A percentile compares a stretch with the other conserved stretches of the same genome.
Conservation (phyloP, 371 early-diverging fungal species). For the Mortierella sp. region DNA sequence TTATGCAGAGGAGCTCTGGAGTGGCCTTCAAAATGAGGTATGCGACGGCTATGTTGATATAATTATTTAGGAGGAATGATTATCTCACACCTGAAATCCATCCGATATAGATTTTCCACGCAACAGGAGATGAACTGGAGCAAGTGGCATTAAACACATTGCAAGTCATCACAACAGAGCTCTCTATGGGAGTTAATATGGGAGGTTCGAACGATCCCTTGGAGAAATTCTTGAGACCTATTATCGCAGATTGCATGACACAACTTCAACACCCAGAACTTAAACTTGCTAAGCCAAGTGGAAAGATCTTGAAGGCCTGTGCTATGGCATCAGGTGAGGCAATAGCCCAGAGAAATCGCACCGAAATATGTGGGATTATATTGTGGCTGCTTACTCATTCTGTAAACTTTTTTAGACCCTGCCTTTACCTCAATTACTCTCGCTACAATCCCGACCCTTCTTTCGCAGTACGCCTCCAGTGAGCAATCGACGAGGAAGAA, state of each 20-base stretch:
- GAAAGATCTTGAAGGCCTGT: constrained; percentile 74
- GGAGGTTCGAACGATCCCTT: constrained; percentile 66
- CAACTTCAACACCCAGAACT: constrained; percentile 79
- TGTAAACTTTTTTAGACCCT: constrained; percentile 59
- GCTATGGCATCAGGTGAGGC: constrained; percentile 73
- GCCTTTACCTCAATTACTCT: constrained; percentile 72
- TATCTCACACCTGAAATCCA: constrained; percentile 3
- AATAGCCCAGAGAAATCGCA: background rate
- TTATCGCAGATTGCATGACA: constrained; percentile 75
- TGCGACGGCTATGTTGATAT: background rate
- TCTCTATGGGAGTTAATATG: constrained; percentile 63
- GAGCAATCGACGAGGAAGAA: constrained; percentile 72
- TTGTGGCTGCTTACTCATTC: background rate
- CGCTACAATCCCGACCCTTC: constrained; percentile 65
- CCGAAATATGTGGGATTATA: background rate
- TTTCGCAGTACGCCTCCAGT: constrained; percentile 68
- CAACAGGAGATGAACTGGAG: constrained; percentile 76
- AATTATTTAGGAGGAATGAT: background rate
- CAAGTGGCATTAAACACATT: constrained; percentile 70
- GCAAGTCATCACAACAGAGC: constrained; percentile 68
- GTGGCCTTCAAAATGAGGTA: constrained; percentile 78
- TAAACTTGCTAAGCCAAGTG: constrained; percentile 78
- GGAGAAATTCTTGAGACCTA: constrained; percentile 72
- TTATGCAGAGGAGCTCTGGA: constrained; percentile 76
- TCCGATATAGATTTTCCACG: constrained; percentile 67